These are phyloP conservation scores for Hypoxylon sp. DNA, from an alignment of 2,329 filamentous ascomycete species.

Conservation along the genomic window DNA sequence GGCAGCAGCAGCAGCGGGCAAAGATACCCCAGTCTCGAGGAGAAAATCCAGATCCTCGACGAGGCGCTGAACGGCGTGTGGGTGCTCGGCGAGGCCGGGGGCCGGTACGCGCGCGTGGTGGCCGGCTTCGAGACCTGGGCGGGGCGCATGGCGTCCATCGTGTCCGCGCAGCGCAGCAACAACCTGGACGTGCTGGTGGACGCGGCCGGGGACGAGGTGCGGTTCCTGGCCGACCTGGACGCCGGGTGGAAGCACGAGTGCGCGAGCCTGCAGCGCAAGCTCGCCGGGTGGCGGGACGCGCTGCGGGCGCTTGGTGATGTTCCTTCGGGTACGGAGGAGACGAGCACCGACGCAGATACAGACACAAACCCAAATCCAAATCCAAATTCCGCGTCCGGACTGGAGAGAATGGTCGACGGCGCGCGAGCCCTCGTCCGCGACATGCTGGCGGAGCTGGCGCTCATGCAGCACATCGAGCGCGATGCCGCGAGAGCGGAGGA, in stretches of 20 bases:
- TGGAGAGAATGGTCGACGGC: slow-evolving; percentile 40
- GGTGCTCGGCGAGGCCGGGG: slow-evolving; percentile 63
- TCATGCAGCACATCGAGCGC: slow-evolving; percentile 69
- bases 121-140: slow-evolving; percentile 69
- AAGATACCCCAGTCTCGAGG: slow-evolving; percentile 54
- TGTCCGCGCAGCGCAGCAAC: slow-evolving; percentile 53
- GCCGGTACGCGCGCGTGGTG: slow-evolving; percentile 64
- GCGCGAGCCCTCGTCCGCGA: slow-evolving; percentile 57
- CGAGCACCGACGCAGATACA: slow-evolving; percentile 25
- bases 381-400: slow-evolving; percentile 35
- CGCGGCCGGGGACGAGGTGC: slow-evolving; percentile 48
- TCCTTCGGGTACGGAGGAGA: too few species aligned
- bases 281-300: slow-evolving; percentile 63
- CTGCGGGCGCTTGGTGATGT: slow-evolving; percentile 55
- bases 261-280: slow-evolving; percentile 58
- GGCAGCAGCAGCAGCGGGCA: slow-evolving; percentile 40
- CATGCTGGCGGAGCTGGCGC: slow-evolving; percentile 69
- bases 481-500: slow-evolving; percentile 65
- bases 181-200: slow-evolving; percentile 49
- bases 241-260: slow-evolving; percentile 67
- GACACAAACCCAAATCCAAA: background rate
- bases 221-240: slow-evolving; percentile 66
- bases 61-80: slow-evolving; percentile 65
- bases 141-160: slow-evolving; percentile 55
- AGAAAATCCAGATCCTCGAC: slow-evolving; percentile 66